Evolutionary conservation across 2,329 filamentous ascomycete genomes (phyloP).

Genomic region (Whalleya microplaca): DNA sequence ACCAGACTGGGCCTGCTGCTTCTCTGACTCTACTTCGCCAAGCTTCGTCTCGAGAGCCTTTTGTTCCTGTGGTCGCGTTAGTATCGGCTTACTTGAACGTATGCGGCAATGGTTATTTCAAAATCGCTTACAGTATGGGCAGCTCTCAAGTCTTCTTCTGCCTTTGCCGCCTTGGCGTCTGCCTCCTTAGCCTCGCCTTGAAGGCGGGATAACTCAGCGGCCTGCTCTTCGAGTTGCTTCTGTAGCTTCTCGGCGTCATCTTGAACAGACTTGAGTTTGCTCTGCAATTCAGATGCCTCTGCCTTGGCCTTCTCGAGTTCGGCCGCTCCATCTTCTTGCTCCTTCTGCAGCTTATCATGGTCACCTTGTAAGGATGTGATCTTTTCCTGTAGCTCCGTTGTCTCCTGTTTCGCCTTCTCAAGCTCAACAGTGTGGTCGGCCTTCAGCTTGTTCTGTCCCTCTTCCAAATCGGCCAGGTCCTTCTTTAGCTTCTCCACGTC

Average conservation of each 20-base stretch:
- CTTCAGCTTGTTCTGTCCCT: conserved; percentile 28
- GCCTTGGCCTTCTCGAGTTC: conserved; percentile 32
- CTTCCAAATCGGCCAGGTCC: conserved; percentile 33
- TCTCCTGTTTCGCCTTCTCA: conserved; percentile 31
- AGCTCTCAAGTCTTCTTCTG: conserved; percentile 41
- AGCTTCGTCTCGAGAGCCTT: conserved; percentile 30
- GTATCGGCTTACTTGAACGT: neutral
- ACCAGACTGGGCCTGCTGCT: conserved; percentile 27
- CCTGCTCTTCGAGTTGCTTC: conserved; percentile 37
- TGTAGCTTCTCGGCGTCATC: conserved; percentile 33
- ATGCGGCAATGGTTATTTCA: neutral
- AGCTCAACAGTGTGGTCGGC: conserved; percentile 29
- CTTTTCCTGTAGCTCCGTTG: conserved; percentile 24
- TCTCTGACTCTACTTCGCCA: conserved; percentile 28
- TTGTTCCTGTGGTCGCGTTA: conserved; percentile 31
- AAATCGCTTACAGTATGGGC: conserved; percentile 36
- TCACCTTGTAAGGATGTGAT: conserved; percentile 35
- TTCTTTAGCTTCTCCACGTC: conserved; percentile 31
- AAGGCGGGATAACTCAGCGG: conserved; percentile 35
- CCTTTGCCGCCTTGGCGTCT: conserved; percentile 42
- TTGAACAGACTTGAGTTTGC: conserved; percentile 25
- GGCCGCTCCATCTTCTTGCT: conserved; percentile 32
- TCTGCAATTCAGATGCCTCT: conserved; percentile 15
- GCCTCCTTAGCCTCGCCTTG: conserved; percentile 40
- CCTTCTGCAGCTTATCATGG: conserved; percentile 33